Evolutionary conservation across 208 protist species (phyloP), one percentile per base, ranked within the genome.

Genomic region (Leishmania martiniquensis): DNA sequence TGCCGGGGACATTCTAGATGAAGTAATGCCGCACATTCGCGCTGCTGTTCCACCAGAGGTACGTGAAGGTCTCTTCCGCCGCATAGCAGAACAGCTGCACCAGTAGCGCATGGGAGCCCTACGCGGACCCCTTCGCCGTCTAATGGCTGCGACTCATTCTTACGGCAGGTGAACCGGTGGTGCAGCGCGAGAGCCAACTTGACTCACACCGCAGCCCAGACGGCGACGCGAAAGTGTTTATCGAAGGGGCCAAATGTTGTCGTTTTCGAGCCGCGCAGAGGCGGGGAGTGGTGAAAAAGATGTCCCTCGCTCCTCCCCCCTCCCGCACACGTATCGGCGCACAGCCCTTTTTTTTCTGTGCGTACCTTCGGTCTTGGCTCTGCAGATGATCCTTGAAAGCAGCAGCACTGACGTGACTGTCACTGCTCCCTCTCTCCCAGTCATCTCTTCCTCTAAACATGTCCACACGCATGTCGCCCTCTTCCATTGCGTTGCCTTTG

Each of bases 51-150:
- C 90, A 3, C 51, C 45, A 4, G 79, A 78, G 22, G 87, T 90
- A 42, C 89, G 92, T n/a, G 88, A 95, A 57, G 88, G 84, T 13
- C 83, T 94, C 4, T 95, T 96, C 72, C 87, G 89, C 20, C 76
- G 75, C 15, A 73, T 94, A 3, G 65, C 84, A 4, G 54, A 29
- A 1, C 76, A 75, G 57, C 45, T 89, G 65, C 51, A 86, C 51
- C 51, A 47, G 39, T 70, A 70, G 68, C 12, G 32, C 25, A 32
- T 22, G 25, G 49, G 17, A 10, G 34, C 17, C 3, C 44, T 12
- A 51, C 42, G 44, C 34, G 13, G n/a, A n/a, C n/a, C 13, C 7
- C 34, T 1, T 67, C 52, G 52, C 20, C 5, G 13, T 44, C 60
- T 9, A 2, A 45, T 44, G 17, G 17, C 9, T 67, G 60, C 20